Evolutionary conservation across 306 rosid species (phyloP).

Genomic region (Lathyrus tuberosus): DNA sequence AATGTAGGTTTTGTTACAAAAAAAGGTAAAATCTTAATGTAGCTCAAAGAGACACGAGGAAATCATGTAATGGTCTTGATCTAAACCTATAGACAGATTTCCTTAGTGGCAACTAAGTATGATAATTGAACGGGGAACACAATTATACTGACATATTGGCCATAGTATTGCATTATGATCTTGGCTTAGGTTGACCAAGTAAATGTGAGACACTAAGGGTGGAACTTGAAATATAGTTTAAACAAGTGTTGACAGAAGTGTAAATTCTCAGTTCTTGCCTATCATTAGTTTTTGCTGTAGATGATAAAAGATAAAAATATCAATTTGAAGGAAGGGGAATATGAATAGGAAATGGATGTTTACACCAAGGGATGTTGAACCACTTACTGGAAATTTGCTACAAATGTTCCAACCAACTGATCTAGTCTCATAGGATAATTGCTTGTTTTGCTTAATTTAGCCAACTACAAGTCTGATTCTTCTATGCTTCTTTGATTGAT

Average conservation of each 20-base stretch:
- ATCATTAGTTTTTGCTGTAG: constrained; percentile 5
- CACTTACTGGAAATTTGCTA: background rate
- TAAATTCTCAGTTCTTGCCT: constrained; percentile 2
- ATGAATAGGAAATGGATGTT: constrained; percentile 4
- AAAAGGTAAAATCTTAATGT: constrained; percentile 12
- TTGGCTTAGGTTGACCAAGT: constrained; percentile 4
- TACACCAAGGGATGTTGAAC: constrained; percentile 11
- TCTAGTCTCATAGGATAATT: background rate
- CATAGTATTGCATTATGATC: background rate
- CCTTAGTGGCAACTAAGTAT: constrained; percentile 1
- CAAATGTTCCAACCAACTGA: background rate
- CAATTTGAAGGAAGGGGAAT: background rate
- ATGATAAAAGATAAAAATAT: background rate
- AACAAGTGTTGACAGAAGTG: background rate
- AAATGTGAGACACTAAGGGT: background rate
- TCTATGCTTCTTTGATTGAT: constrained; percentile 35
- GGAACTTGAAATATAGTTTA: constrained; percentile 24
- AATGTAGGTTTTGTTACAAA: background rate
- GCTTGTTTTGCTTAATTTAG: constrained; percentile 27
- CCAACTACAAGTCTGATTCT: constrained; percentile 22
- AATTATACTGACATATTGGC: constrained; percentile 7
- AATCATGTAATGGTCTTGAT: constrained; percentile 3
- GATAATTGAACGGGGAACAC: constrained; percentile 15
- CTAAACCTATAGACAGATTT: background rate
- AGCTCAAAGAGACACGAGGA: background rate